These are phyloP conservation scores for Hanseniaspora uvarum DNA, from an alignment of 1,139 yeast species.

Conservation along the genomic window DNA sequence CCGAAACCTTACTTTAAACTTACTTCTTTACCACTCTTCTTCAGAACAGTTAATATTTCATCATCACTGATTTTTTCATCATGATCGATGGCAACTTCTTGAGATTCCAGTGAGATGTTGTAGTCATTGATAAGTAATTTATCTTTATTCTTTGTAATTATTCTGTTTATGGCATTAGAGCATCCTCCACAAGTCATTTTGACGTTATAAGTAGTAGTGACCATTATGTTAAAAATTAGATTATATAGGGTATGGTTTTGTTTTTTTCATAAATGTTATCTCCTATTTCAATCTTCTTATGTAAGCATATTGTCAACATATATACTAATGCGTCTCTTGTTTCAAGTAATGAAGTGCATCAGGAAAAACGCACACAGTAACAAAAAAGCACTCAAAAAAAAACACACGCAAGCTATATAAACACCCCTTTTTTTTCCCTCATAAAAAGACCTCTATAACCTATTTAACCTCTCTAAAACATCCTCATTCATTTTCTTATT, in stretches of 20 bases:
- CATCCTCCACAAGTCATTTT: conserved; percentile 82
- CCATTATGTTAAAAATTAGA: conserved; percentile 37
- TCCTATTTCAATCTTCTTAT: no score
- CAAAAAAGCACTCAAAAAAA: no score
- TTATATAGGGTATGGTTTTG: not conserved
- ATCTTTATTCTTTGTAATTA: conserved; percentile 50
- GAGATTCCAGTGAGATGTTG: conserved; percentile 62
- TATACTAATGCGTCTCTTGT: no score
- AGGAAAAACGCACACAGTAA: no score
- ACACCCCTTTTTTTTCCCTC: no score
- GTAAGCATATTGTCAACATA: no score
- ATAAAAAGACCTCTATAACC: no score
- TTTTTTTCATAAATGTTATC: no score
- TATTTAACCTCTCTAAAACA: not conserved
- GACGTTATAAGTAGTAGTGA: conserved; percentile 45
- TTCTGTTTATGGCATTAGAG: conserved; percentile 77
- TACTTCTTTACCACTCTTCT: conserved; percentile 85
- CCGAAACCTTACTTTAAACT: conserved; percentile 41
- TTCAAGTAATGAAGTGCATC: no score
- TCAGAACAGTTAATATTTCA: conserved; percentile 63
- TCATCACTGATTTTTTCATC: conserved; percentile 49
- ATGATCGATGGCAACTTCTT: conserved; percentile 61
- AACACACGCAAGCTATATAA: no score
- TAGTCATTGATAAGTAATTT: conserved; percentile 59
- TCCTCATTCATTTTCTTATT: not conserved